Conservation (phyloP, 805 yeast species). For the Huiozyma sinensis region DNA sequence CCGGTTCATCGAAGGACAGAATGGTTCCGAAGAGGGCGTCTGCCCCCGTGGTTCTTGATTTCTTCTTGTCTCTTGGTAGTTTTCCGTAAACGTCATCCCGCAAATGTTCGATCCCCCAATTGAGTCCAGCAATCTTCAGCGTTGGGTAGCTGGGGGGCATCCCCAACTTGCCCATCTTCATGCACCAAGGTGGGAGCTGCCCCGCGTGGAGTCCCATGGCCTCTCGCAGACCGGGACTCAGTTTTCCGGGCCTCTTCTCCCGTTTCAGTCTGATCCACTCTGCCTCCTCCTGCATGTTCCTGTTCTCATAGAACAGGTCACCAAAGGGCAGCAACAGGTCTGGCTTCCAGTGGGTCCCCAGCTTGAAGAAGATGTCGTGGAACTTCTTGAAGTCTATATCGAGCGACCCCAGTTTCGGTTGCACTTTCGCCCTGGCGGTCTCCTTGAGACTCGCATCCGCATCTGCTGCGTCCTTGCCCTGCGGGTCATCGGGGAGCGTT, state of each 20-base stretch:
- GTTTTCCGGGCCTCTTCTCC: slow-evolving; percentile 51
- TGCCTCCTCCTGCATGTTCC: slow-evolving; percentile 42
- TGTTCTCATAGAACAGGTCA: slow-evolving; percentile 70
- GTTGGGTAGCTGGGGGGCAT: slow-evolving; percentile 76
- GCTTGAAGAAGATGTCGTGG: slow-evolving; percentile 77
- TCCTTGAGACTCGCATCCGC: slow-evolving; percentile 46
- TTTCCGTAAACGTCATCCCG: slow-evolving; percentile 28
- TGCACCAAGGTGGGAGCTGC: slow-evolving; percentile 69
- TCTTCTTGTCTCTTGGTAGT: slow-evolving; percentile 3
- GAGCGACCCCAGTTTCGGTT: slow-evolving; percentile 75
- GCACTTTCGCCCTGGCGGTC: slow-evolving; percentile 70
- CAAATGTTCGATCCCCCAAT: slow-evolving; percentile 32
- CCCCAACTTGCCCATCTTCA: slow-evolving; percentile 57
- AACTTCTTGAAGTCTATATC: slow-evolving; percentile 79
- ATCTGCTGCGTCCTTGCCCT: slow-evolving; percentile 1
- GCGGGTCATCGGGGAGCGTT: slow-evolving; percentile 24
- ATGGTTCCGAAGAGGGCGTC: slow-evolving; percentile 22
- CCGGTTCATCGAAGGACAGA: slow-evolving; percentile 11
- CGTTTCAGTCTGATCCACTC: slow-evolving; percentile 25
- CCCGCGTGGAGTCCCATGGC: slow-evolving; percentile 61
- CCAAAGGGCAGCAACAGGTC: slow-evolving; percentile 51
- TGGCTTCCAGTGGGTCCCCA: slow-evolving; percentile 58
- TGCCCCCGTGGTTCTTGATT: slow-evolving; percentile 6
- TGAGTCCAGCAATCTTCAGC: slow-evolving; percentile 45
- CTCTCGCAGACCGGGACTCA: slow-evolving; percentile 48